Evolutionary conservation across 257 asterid genomes (phyloP).

Genomic region (Ballota nigra): DNA sequence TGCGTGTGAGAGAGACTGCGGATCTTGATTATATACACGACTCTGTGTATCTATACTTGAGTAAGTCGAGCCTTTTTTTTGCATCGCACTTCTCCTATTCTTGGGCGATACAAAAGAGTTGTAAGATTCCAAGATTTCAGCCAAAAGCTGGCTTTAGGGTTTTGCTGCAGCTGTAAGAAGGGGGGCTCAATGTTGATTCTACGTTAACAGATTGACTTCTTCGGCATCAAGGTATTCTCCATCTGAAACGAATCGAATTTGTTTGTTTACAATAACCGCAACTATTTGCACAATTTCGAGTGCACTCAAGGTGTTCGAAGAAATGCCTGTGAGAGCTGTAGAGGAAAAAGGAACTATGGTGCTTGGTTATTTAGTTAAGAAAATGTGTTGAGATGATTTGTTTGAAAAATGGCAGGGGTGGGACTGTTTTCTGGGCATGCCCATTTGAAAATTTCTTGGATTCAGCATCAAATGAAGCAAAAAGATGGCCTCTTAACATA

Average conservation of each 20-base stretch:
- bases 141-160: slow-evolving; percentile 21
- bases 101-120: background rate
- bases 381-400: slow-evolving; percentile 38
- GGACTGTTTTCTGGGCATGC: slow-evolving; percentile 42
- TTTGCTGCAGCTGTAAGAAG: slow-evolving; percentile 27
- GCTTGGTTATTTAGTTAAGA: slow-evolving; percentile 11
- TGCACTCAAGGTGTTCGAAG: slow-evolving; percentile 16
- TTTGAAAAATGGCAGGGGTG: slow-evolving; percentile 30
- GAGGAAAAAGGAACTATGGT: background rate
- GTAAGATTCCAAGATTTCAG: slow-evolving; percentile 18
- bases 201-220: slow-evolving; percentile 15
- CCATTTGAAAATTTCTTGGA: slow-evolving; percentile 61
- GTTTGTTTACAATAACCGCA: background rate
- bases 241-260: background rate
- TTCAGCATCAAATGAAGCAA: slow-evolving; percentile 38
- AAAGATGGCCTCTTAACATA: slow-evolving; percentile 50
- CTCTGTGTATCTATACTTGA: background rate
- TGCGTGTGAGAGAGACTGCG: background rate
- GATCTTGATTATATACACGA: slow-evolving; percentile 2
- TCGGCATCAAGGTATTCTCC: slow-evolving; percentile 18
- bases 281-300: slow-evolving; percentile 10
- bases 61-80: slow-evolving; percentile 16
- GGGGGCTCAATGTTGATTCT: background rate
- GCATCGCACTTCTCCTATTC: background rate
- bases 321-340: background rate